Conservation (phyloP, 768 basidiomycete species). For the Mycena indigotica region DNA sequence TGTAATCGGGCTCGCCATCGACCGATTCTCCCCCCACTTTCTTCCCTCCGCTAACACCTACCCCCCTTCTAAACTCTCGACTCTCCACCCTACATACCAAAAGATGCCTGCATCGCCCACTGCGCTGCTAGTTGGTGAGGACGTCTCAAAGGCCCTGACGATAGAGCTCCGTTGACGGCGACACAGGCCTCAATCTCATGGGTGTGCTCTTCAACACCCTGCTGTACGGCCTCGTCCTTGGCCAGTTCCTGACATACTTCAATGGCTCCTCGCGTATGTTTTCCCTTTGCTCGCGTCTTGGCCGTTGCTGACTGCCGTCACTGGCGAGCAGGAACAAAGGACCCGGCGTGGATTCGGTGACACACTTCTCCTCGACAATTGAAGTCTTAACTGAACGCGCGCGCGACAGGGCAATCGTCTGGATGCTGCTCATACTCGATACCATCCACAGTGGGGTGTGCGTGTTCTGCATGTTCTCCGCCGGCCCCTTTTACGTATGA, state of each 20-base stretch:
- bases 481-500: background rate
- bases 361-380: too few species aligned
- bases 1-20: too few species aligned
- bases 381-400: too few species aligned
- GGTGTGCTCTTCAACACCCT: conserved; percentile 5
- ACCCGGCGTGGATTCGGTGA: background rate
- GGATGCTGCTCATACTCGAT: conserved; percentile 28
- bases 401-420: conserved; percentile 26
- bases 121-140: background rate
- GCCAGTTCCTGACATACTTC: conserved; percentile 8
- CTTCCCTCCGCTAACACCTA: background rate
- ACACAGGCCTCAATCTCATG: background rate
- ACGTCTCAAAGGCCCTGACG: background rate
- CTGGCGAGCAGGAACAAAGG: background rate
- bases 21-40: background rate
- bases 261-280: background rate
- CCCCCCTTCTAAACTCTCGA: background rate
- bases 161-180: background rate
- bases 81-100: background rate
- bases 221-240: conserved; percentile 5
- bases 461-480: too few species aligned
- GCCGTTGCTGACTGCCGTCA: background rate
- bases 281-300: background rate
- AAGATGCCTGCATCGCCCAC: background rate
- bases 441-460: conserved; percentile 28